phyloP scores from a whole-genome alignment of 176 grass and related monocot genomes.

The Aegilops umbellulata region DNA sequence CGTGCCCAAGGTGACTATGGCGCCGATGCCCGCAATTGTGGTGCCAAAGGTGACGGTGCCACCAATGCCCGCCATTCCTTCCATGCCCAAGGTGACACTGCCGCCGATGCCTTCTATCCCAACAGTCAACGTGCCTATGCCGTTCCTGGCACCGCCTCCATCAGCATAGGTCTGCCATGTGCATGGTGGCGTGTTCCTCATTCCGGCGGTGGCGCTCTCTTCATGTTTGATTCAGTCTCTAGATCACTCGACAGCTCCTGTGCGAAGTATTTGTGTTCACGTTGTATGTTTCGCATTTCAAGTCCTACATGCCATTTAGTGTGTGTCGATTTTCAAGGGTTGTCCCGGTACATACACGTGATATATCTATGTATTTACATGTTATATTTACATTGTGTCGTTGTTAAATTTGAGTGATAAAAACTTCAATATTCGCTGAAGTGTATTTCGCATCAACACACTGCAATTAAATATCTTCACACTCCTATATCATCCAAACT shows the following conservation, averaged over 20 bases:
- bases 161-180: neutral
- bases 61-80: neutral
- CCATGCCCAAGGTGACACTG: neutral
- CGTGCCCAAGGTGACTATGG: neutral
- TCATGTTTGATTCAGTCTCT: neutral
- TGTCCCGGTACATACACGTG: no score
- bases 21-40: neutral
- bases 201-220: neutral
- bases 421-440: no score
- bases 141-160: constrained; percentile 20
- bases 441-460: no score
- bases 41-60: neutral
- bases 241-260: neutral
- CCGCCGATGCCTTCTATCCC: constrained; percentile 23
- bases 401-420: no score
- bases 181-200: neutral
- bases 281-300: neutral
- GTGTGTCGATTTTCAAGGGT: no score
- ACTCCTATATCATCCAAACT: no score
- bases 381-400: no score
- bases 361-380: no score
- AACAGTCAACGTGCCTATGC: neutral
- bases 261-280: neutral
- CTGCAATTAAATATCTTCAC: no score
- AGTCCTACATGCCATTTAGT: no score